Evolutionary conservation across 768 basidiomycete species (phyloP).

Genomic region (Leucosporidium creatinivorum): DNA sequence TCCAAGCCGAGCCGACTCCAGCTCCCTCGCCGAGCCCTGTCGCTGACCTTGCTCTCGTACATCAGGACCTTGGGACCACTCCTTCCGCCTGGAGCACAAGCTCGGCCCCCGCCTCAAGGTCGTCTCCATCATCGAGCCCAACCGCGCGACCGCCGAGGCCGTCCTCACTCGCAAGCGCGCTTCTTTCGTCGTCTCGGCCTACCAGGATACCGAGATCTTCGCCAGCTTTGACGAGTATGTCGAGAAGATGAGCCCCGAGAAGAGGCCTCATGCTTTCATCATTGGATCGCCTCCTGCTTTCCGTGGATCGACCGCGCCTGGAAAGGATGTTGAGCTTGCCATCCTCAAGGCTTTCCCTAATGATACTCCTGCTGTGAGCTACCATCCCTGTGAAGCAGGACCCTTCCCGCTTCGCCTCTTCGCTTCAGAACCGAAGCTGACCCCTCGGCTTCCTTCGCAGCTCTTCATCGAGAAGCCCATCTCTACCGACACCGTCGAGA

Average conservation of each 20-base stretch:
- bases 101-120: slow-evolving; percentile 93
- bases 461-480: slow-evolving; percentile 39
- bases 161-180: slow-evolving; percentile 84
- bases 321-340: slow-evolving; percentile 36
- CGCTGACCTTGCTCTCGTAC: not conserved
- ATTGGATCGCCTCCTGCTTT: slow-evolving; percentile 37
- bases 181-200: slow-evolving; percentile 87
- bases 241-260: slow-evolving; percentile 23
- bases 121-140: slow-evolving; percentile 87
- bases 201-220: slow-evolving; percentile 79
- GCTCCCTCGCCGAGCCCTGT: too few species aligned
- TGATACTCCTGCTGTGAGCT: slow-evolving; percentile 27
- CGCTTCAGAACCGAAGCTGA: not conserved
- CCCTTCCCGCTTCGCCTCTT: too few species aligned
- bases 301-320: slow-evolving; percentile 32
- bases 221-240: slow-evolving; percentile 42
- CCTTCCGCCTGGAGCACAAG: slow-evolving; percentile 57
- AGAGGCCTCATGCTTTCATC: slow-evolving; percentile 34
- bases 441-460: not conserved
- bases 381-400: too few species aligned
- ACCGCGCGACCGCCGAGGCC: slow-evolving; percentile 65
- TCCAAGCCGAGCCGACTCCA: too few species aligned
- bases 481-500: slow-evolving; percentile 31
- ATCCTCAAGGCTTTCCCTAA: slow-evolving; percentile 50
- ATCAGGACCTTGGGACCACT: slow-evolving; percentile 41